Evolutionary conservation across 257 asterid species (phyloP).

Genomic region (Ophiorrhiza pumila): DNA sequence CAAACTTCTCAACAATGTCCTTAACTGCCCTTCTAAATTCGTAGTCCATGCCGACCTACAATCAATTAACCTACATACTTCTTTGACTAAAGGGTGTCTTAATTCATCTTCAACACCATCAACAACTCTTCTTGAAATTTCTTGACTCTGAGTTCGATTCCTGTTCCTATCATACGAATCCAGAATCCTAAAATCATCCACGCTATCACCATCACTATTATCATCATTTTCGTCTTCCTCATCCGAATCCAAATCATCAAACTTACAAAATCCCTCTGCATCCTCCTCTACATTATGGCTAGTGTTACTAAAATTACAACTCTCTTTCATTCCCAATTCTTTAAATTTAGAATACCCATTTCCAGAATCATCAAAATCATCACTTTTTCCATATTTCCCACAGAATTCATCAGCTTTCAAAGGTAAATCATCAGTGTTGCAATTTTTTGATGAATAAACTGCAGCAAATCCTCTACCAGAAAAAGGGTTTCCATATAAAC

Average conservation of each 20-base stretch:
- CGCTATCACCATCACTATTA: slow-evolving; percentile 13
- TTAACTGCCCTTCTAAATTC: slow-evolving; percentile 60
- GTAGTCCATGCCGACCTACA: slow-evolving; percentile 63
- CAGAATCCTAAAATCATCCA: slow-evolving; percentile 54
- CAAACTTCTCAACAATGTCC: slow-evolving; percentile 60
- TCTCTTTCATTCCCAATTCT: slow-evolving; percentile 31
- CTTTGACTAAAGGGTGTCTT: slow-evolving; percentile 81
- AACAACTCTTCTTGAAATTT: slow-evolving; percentile 29
- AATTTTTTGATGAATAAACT: slow-evolving; percentile 20
- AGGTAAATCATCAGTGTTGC: slow-evolving; percentile 11
- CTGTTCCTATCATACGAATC: slow-evolving; percentile 38
- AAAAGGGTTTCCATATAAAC: neutral
- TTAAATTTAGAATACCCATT: slow-evolving; percentile 23
- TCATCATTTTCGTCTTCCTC: slow-evolving; percentile 32
- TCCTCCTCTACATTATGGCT: slow-evolving; percentile 5
- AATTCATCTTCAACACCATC: slow-evolving; percentile 56
- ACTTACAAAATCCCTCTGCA: slow-evolving; percentile 24
- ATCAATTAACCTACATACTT: slow-evolving; percentile 63
- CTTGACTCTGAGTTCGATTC: slow-evolving; percentile 17
- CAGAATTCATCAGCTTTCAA: slow-evolving; percentile 13
- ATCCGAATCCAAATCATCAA: slow-evolving; percentile 35
- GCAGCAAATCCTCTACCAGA: slow-evolving; percentile 10
- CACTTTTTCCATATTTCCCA: slow-evolving; percentile 25
- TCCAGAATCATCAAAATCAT: slow-evolving; percentile 18
- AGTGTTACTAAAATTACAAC: slow-evolving; percentile 25